A percentile compares a stretch with the other conserved stretches of the same genome.
Conservation (phyloP, 768 basidiomycete genomes). For the Amylocystis lapponica region DNA sequence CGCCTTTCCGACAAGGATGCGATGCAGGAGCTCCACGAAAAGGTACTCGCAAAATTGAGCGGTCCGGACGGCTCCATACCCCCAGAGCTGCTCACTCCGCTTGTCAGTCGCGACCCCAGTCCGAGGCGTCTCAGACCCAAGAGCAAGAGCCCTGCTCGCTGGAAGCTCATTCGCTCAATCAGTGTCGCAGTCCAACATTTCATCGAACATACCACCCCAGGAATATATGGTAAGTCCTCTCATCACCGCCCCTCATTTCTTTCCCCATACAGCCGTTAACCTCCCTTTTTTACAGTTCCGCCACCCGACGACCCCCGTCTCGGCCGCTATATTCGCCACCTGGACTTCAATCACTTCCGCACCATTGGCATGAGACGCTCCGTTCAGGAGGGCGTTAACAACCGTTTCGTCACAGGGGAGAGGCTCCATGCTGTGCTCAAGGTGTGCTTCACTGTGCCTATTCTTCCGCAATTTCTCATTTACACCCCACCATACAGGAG, state of each 20-base stretch:
- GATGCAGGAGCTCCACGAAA: conserved; percentile 50
- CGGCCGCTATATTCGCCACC: conserved; percentile 74
- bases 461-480: conserved; percentile 9
- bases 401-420: conserved; percentile 90
- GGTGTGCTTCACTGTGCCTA: conserved; percentile 34
- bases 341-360: conserved; percentile 96
- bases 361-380: conserved; percentile 95
- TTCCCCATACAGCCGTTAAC: neutral
- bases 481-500: conserved; percentile 47
- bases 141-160: conserved; percentile 77
- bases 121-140: conserved; percentile 70
- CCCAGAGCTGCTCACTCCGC: conserved; percentile 70
- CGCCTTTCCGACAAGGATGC: conserved; percentile 31
- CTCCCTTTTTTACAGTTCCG: conserved; percentile 49
- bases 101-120: conserved; percentile 78
- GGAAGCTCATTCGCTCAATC: conserved; percentile 77
- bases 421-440: conserved; percentile 75
- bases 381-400: conserved; percentile 81
- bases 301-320: conserved; percentile 65
- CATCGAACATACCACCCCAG: conserved; percentile 55
- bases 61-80: conserved; percentile 69
- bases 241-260: conserved; percentile 1
- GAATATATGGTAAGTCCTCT: conserved; percentile 58
- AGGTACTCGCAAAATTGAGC: conserved; percentile 49
- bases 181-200: conserved; percentile 73